These are phyloP conservation scores for Themeda triandra DNA, from an alignment of 176 grass and related monocot genomes.

Conservation along the genomic window DNA sequence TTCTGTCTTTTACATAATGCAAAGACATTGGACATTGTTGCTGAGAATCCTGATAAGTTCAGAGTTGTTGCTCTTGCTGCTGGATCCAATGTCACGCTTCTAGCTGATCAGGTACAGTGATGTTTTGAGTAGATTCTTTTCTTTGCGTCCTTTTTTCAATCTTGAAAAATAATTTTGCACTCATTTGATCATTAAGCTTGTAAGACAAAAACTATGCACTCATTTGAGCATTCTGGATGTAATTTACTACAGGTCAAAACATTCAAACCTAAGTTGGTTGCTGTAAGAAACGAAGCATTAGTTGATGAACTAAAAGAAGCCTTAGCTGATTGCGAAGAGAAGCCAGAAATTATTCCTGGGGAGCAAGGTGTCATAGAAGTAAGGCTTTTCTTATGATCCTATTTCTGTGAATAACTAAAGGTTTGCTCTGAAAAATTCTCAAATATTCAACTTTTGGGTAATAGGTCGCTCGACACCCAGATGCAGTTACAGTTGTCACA, in stretches of 20 bases:
- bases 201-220: constrained; percentile 8
- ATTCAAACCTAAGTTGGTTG: constrained; percentile 89
- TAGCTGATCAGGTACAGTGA: constrained; percentile 83
- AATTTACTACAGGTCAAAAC: constrained; percentile 64
- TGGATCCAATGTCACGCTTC: constrained; percentile 93
- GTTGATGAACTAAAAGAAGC: constrained; percentile 88
- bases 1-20: constrained; percentile 25
- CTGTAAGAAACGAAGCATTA: constrained; percentile 76
- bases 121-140: neutral
- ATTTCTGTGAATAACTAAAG: neutral
- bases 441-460: constrained; percentile 17
- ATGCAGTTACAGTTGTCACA: constrained; percentile 89
- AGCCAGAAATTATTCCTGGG: constrained; percentile 97
- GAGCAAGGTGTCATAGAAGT: constrained; percentile 94
- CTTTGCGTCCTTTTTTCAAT: neutral
- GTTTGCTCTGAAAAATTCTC: neutral
- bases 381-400: constrained; percentile 16
- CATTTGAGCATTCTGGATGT: constrained; percentile 7
- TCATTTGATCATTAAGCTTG: constrained; percentile 4
- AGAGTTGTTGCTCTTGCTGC: constrained; percentile 90
- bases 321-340: constrained; percentile 84
- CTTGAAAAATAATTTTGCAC: neutral
- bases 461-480: constrained; percentile 88
- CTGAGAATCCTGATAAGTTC: constrained; percentile 96
- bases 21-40: constrained; percentile 90